Conservation (phyloP, 306 rosid genomes). For the Leucaena leucocephala region DNA sequence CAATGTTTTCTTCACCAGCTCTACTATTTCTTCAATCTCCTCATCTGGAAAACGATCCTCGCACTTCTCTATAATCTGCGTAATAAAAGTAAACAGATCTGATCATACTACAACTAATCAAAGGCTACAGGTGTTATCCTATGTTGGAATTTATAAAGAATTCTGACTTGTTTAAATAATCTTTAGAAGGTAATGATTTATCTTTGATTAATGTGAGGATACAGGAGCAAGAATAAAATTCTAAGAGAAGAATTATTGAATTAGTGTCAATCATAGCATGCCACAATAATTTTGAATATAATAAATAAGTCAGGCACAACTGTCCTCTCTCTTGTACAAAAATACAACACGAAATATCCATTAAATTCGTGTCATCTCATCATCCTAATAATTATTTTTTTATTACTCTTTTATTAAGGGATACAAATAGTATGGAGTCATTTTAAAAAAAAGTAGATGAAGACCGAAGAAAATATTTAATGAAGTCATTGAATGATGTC, state of each 20-base stretch:
- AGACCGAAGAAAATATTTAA: no score
- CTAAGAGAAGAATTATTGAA: background rate
- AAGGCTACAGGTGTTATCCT: background rate
- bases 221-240: background rate
- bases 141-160: background rate
- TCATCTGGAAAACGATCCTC: conserved; percentile 52
- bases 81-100: conserved; percentile 10
- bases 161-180: conserved; percentile 20
- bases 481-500: no score
- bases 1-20: conserved; percentile 54
- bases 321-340: background rate
- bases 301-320: conserved; percentile 9
- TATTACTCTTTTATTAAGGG: background rate
- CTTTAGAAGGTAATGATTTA: background rate
- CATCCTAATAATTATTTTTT: background rate
- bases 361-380: background rate
- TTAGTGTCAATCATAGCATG: conserved; percentile 10
- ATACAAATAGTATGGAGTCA: no score
- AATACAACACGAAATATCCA: background rate
- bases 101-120: conserved; percentile 3
- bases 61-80: conserved; percentile 54
- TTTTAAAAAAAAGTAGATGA: no score
- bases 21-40: conserved; percentile 46
- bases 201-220: background rate
- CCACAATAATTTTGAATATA: background rate